Conservation (phyloP, 2,329 filamentous ascomycete species). For the Colletotrichum sp. region DNA sequence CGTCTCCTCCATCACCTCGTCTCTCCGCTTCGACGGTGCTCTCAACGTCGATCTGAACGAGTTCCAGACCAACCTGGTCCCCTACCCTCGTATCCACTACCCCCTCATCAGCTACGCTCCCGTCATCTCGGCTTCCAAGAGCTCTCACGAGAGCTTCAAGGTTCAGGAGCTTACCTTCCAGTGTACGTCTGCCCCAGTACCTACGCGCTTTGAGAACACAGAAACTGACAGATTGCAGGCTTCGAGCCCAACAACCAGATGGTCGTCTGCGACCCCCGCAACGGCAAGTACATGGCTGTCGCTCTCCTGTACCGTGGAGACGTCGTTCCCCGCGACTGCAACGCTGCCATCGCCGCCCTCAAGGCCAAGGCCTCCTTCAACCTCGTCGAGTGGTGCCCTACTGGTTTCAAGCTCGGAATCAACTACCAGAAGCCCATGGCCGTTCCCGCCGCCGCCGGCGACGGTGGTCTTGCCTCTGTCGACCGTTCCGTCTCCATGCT, state of each 20-base stretch:
- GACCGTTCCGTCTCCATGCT: constrained; percentile 73
- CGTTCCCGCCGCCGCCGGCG: constrained; percentile 56
- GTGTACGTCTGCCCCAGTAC: constrained; percentile 57
- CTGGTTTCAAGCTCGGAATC: constrained; percentile 78
- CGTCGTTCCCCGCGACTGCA: constrained; percentile 73
- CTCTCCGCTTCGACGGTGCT: constrained; percentile 73
- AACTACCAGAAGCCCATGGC: constrained; percentile 73
- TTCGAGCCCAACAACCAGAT: constrained; percentile 83
- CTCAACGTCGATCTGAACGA: constrained; percentile 79
- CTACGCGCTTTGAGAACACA: background rate
- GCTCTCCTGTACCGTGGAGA: constrained; percentile 76
- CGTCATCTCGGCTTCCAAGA: constrained; percentile 75
- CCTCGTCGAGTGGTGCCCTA: constrained; percentile 77
- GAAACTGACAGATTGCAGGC: constrained; percentile 49
- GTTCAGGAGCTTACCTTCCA: constrained; percentile 78
- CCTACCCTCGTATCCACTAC: constrained; percentile 77
- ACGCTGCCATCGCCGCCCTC: constrained; percentile 67
- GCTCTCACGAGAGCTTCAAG: constrained; percentile 87
- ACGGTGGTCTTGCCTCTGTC: constrained; percentile 65
- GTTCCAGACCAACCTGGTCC: constrained; percentile 79
- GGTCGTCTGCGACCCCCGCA: constrained; percentile 76
- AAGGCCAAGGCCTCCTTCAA: constrained; percentile 77
- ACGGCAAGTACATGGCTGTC: constrained; percentile 80
- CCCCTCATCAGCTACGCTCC: constrained; percentile 76
- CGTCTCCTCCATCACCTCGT: constrained; percentile 76